Percentiles rank a stretch among this genome's conserved stretches.
Conservation (phyloP, 2,329 filamentous ascomycete species). For the Proliferodiscus dingleyae region DNA sequence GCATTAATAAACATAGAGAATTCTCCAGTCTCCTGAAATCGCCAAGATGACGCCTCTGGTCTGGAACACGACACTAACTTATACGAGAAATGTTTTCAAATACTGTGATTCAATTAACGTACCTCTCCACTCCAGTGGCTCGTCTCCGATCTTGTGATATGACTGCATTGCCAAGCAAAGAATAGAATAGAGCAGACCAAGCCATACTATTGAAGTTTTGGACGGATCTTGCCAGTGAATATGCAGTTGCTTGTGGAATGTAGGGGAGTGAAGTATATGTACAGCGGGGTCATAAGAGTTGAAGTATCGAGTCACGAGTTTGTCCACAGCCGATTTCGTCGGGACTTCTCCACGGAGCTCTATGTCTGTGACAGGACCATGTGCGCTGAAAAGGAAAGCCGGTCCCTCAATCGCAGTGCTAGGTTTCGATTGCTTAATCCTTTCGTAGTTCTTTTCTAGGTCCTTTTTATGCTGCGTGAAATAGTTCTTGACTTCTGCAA, state of each 20-base stretch:
- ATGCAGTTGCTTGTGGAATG: conserved; percentile 70
- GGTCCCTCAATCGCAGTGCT: conserved; percentile 58
- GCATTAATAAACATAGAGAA: no score
- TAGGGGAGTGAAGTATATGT: conserved; percentile 75
- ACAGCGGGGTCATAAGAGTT: conserved; percentile 70
- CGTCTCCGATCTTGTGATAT: conserved; percentile 74
- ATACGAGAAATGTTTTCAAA: no score
- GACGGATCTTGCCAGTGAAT: conserved; percentile 66
- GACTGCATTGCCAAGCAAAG: conserved; percentile 74
- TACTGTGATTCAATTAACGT: conserved; percentile 34
- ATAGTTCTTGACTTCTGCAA: conserved; percentile 90
- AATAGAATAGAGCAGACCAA: conserved; percentile 71
- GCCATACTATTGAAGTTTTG: conserved; percentile 71
- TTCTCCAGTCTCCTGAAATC: no score
- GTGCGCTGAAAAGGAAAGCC: conserved; percentile 72
- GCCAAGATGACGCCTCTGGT: no score
- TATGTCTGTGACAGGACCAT: conserved; percentile 61
- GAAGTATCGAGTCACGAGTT: conserved; percentile 84
- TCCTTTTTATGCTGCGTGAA: conserved; percentile 85
- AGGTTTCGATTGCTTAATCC: conserved; percentile 65
- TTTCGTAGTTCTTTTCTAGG: conserved; percentile 74
- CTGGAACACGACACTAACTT: no score
- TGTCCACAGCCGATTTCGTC: conserved; percentile 74
- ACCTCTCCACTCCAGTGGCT: conserved; percentile 74
- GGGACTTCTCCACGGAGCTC: conserved; percentile 80